Conservation (phyloP, 1,284 basidiomycete genomes). For the Cutaneotrichosporon mucoides region DNA sequence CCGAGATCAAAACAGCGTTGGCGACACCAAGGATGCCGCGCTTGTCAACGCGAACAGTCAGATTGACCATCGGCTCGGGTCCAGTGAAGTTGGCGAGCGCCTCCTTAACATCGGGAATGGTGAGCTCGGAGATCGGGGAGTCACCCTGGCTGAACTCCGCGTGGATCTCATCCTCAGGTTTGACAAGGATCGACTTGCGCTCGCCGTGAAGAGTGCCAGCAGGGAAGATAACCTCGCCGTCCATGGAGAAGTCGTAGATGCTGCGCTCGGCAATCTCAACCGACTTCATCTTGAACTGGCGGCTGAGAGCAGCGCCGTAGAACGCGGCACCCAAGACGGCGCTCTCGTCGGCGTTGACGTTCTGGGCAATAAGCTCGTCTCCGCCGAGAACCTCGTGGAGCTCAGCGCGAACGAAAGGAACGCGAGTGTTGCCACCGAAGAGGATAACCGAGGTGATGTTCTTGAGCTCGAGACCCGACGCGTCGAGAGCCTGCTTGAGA, state of each 20-base stretch:
- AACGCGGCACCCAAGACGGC: constrained; percentile 91
- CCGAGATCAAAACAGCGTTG: constrained; percentile 64
- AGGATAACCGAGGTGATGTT: constrained; percentile 79
- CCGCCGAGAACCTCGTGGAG: constrained; percentile 72
- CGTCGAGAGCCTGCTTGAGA: constrained; percentile 68
- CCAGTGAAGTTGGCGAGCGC: constrained; percentile 43
- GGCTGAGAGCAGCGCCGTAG: constrained; percentile 81
- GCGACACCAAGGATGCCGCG: constrained; percentile 73
- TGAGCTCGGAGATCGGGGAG: constrained; percentile 27
- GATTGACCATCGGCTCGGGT: constrained; percentile 60
- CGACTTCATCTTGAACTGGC: constrained; percentile 93
- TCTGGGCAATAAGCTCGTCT: constrained; percentile 73
- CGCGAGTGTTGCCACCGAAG: constrained; percentile 82
- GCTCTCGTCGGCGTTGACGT: constrained; percentile 97
- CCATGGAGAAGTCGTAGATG: constrained; percentile 56
- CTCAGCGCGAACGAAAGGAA: constrained; percentile 85
- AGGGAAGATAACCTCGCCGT: constrained; percentile 61
- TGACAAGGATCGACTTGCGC: constrained; percentile 64
- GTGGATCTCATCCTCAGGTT: constrained; percentile 60
- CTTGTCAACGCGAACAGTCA: constrained; percentile 72
- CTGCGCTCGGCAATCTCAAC: constrained; percentile 76
- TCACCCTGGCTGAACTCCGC: constrained; percentile 64
- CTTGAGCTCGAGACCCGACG: constrained; percentile 66
- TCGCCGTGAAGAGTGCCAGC: constrained; percentile 66
- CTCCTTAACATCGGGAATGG: constrained; percentile 31